Base-by-base conservation (phyloP, 2,329 filamentous ascomycete species). In the Reticulascus tulasneorum region DNA sequence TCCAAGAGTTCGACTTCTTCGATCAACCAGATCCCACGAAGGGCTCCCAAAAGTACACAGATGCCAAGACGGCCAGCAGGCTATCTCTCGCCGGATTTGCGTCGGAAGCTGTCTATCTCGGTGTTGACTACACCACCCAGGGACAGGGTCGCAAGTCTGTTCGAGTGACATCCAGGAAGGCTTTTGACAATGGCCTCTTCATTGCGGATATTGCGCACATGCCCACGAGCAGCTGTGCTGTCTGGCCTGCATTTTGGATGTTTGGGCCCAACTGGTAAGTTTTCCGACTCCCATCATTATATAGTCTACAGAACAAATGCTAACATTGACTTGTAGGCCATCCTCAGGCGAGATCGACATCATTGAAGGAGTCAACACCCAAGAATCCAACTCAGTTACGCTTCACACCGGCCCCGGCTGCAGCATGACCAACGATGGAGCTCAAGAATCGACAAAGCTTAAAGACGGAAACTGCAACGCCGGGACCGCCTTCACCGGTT, bases 191-290 rank as follows among this genome's bases (percentile, higher is more conserved):
- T 45, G 85, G 82, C 10, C 73, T 91, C 35, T 77, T 90, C 56
- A 68, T 90, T 28, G 69, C 83, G 36, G 86, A 91, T 53, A 75
- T 89, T 39, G 70, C 67, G 9, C 85, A 90, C 57, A 88, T 89
- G 79, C 86, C 86, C n/a, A 72, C 71, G 15, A 77, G 76, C 26
- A 64, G 69, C 42, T 89, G 85, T 52, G 85, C 84, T 22, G 73
- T 78, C 11, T 91, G 86, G 86, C 84, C 85, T 2, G 85, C 85
- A 11, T 84, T 83, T 57, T 85, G 75, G 75, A 69, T 66, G 33
- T 71, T 86, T 22, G 84, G 84, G 12, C 66, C 71, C n/a, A 60
- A 73, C 52, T 90, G 86, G 86, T 38, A 16, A 38, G 42, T 27
- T 10, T n/a, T 25, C 13, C 9, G 7, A 35, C 7, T n/a, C n/a